These are phyloP conservation scores for Acorus calamus DNA, from an alignment of 106 monocot genomes.

Conservation along the genomic window DNA sequence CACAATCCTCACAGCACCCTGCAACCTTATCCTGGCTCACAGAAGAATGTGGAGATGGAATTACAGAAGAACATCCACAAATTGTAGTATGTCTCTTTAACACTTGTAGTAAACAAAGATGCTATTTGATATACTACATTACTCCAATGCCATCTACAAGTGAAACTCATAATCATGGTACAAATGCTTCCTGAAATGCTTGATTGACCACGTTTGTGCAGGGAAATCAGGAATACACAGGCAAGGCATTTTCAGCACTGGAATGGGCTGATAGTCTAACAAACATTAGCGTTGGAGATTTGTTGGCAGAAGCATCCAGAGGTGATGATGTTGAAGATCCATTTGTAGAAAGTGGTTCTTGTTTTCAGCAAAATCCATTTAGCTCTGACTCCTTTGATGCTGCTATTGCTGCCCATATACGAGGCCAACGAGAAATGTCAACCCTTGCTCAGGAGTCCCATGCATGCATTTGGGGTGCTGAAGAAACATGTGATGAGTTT, in stretches of 20 bases:
- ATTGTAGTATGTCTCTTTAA: slow-evolving; percentile 17
- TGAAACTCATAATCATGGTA: no score
- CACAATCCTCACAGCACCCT: neutral
- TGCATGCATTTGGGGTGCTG: slow-evolving; percentile 56
- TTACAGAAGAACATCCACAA: slow-evolving; percentile 12
- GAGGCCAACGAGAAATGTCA: slow-evolving; percentile 19
- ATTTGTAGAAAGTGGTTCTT: slow-evolving; percentile 7
- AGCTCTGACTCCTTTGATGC: slow-evolving; percentile 93
- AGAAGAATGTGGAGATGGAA: slow-evolving; percentile 12
- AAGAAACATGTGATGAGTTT: slow-evolving; percentile 94
- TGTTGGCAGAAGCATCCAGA: slow-evolving; percentile 69
- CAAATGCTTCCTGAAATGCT: neutral
- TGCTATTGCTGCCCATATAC: slow-evolving; percentile 67
- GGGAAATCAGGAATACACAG: slow-evolving; percentile 11
- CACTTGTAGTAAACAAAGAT: neutral
- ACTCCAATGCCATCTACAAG: no score
- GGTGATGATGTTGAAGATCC: slow-evolving; percentile 23
- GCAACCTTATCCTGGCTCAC: neutral
- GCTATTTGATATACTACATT: neutral
- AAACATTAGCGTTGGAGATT: slow-evolving; percentile 71
- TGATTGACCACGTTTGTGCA: slow-evolving; percentile 2
- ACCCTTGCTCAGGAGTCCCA: slow-evolving; percentile 14
- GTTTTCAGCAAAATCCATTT: slow-evolving; percentile 22
- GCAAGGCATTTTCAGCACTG: slow-evolving; percentile 23
- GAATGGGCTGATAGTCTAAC: slow-evolving; percentile 96